Base-by-base conservation (phyloP, 2,329 filamentous ascomycete species). In the Penicillium fuscoglaucum region DNA sequence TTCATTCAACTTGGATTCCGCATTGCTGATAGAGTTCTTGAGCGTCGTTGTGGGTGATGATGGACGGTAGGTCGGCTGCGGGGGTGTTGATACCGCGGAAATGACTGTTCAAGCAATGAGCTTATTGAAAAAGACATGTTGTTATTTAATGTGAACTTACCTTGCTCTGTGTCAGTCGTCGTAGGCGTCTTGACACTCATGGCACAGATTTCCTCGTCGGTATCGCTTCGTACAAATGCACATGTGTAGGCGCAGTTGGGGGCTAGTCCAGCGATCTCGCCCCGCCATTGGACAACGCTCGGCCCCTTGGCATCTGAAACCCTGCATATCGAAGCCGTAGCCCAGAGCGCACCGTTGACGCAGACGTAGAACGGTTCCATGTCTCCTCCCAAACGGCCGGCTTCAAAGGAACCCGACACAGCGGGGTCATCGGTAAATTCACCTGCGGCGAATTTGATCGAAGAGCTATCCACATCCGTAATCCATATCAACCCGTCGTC, bases 331-430 rank as follows among this genome's bases (percentile, higher is more conserved):
- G 79, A 80, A 52, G 83, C 82, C 21, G 85, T 87, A 60, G 84
- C 85, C 86, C 86, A 88, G 62, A 84, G 80, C 24, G 86, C 85
- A 45, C 84, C 84, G 67, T 88, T 88, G 60, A 88, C 81, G 67
- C 84, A 84, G 52, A 88, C 82, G 71, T 84, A 87, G 69, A 88
- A 87, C 44, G 85, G 85, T 69, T 86, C 84, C 61, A 80, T 62
- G 46, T 76, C 72, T 33, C 66, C 62, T 21, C 63, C 66, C 31
- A 70, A 44, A 15, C 62, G 62, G 26, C 67, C 68, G 49, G 62
- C 59, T 65, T 74, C 71, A 46, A 69, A 69, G 47, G 68, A 66
- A 13, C 66, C 66, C 10, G 69, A 67, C 24, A 65, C 59, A 31
- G 70, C 62, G 31, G 71, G 60, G 55, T 78, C 75, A 51, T 76